Percentiles rank a stretch among this genome's conserved stretches.
Conservation (phyloP, 1,139 yeast genomes). For the Insectozyma bohioensis region DNA sequence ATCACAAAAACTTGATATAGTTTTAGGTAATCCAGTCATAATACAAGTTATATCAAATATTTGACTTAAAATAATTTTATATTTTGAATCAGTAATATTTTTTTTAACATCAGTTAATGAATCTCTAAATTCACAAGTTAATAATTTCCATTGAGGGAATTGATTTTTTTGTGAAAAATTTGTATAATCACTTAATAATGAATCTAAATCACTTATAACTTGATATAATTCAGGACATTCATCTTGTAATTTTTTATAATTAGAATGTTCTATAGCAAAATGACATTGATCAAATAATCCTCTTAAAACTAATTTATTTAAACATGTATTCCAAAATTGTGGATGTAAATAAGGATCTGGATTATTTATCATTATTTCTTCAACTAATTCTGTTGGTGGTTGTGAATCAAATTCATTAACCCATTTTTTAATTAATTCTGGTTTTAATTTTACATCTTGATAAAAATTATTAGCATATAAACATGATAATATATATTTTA, state of each 20-base stretch:
- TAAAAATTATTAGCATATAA: slow-evolving; percentile 53
- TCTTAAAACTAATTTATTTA: slow-evolving; percentile 58
- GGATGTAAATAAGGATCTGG: slow-evolving; percentile 54
- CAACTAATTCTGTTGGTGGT: slow-evolving; percentile 52
- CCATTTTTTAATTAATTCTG: slow-evolving; percentile 56
- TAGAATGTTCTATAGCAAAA: slow-evolving; percentile 42
- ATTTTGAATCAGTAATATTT: slow-evolving; percentile 19
- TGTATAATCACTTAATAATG: slow-evolving; percentile 40
- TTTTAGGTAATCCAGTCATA: slow-evolving; percentile 53
- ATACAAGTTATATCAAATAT: slow-evolving; percentile 44
- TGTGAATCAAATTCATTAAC: slow-evolving; percentile 63
- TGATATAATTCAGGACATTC: slow-evolving; percentile 30
- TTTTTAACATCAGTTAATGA: slow-evolving; percentile 25
- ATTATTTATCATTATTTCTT: slow-evolving; percentile 42
- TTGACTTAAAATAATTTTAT: slow-evolving; percentile 34
- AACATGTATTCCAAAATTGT: slow-evolving; percentile 60
- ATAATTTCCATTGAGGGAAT: slow-evolving; percentile 51
- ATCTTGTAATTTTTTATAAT: slow-evolving; percentile 36
- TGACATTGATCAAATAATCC: slow-evolving; percentile 62
- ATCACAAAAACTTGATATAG: slow-evolving; percentile 47
- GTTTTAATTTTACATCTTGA: slow-evolving; percentile 39
- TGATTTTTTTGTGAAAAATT: slow-evolving; percentile 40
- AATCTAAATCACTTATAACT: slow-evolving; percentile 48
- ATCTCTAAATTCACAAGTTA: slow-evolving; percentile 53
- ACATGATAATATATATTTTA: slow-evolving; percentile 55